Conservation (phyloP, 192 early-diverging fungal genomes). For the Coemansia sp. region DNA sequence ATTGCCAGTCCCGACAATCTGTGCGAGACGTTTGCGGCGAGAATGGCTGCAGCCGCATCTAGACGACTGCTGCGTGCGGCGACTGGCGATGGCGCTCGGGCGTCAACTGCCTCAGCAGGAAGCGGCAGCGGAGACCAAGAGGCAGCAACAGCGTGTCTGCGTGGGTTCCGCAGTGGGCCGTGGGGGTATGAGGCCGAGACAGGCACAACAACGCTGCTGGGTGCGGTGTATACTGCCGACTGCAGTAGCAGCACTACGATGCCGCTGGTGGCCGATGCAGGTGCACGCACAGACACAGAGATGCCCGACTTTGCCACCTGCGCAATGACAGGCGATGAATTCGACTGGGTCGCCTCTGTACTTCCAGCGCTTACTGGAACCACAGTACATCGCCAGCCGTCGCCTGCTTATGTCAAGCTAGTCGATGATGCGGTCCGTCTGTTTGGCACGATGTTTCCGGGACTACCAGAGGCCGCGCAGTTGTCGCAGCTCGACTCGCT, state of each 20-base stretch:
- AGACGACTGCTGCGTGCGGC: background rate
- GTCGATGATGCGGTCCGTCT: constrained; percentile 82
- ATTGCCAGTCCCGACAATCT: constrained; percentile 29
- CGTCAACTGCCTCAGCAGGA: background rate
- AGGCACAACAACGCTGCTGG: constrained; percentile 42
- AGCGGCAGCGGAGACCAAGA: background rate
- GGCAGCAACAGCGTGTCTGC: constrained; percentile 5
- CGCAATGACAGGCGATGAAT: constrained; percentile 18
- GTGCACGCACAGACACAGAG: background rate
- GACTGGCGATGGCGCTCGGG: background rate
- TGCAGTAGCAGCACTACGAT: background rate
- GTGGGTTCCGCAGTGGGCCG: constrained; percentile 25
- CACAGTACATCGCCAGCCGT: background rate
- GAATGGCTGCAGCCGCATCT: constrained; percentile 2
- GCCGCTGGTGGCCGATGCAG: background rate
- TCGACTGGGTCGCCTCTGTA: constrained; percentile 25
- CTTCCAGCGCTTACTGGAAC: background rate
- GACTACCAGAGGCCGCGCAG: constrained; percentile 70
- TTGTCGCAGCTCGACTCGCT: constrained; percentile 76
- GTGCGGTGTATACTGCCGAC: constrained; percentile 4
- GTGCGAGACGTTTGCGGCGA: constrained; percentile 19
- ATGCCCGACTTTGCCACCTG: constrained; percentile 22
- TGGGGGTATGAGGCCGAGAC: constrained; percentile 52
- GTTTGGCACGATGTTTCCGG: constrained; percentile 73
- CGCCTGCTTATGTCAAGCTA: constrained; percentile 48